Percentiles rank a stretch among this genome's conserved stretches.
Evolutionary conservation across 208 protist species (phyloP).

Genomic region (Leishmania amazonensis): DNA sequence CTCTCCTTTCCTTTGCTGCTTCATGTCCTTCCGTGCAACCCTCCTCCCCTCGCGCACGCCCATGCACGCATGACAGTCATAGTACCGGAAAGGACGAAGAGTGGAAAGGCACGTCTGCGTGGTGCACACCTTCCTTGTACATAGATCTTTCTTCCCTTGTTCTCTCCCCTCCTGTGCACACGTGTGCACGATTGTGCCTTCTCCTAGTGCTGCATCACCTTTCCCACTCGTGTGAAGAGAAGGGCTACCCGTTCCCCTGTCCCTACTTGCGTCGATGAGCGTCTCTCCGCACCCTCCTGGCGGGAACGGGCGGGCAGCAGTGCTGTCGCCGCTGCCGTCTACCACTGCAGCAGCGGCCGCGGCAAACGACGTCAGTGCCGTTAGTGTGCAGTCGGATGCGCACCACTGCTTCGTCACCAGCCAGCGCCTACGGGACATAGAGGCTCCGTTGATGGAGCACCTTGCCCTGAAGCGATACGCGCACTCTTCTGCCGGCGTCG

Average conservation of each 20-base stretch:
- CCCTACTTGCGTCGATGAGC: not conserved
- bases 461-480: conserved; percentile 56
- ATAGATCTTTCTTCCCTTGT: not conserved
- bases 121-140: not conserved
- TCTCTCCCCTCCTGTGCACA: not conserved
- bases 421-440: conserved; percentile 76
- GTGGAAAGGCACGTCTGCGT: not conserved
- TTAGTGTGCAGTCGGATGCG: conserved; percentile 15
- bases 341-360: not conserved
- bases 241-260: not conserved
- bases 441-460: conserved; percentile 54
- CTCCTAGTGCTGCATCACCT: not conserved
- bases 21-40: not conserved
- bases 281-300: not conserved
- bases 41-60: not conserved
- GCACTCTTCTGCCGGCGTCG: not conserved
- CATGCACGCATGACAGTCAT: not conserved
- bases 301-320: not conserved
- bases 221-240: not conserved
- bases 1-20: not conserved
- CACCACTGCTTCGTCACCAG: conserved; percentile 56
- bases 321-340: not conserved
- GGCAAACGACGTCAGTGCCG: not conserved
- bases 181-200: not conserved
- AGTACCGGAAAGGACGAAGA: not conserved